A percentile compares a stretch with the other conserved stretches of the same genome.
These are phyloP conservation scores for Juglanconis juglandina DNA, from an alignment of 2,329 filamentous ascomycete species.

Conservation along the genomic window DNA sequence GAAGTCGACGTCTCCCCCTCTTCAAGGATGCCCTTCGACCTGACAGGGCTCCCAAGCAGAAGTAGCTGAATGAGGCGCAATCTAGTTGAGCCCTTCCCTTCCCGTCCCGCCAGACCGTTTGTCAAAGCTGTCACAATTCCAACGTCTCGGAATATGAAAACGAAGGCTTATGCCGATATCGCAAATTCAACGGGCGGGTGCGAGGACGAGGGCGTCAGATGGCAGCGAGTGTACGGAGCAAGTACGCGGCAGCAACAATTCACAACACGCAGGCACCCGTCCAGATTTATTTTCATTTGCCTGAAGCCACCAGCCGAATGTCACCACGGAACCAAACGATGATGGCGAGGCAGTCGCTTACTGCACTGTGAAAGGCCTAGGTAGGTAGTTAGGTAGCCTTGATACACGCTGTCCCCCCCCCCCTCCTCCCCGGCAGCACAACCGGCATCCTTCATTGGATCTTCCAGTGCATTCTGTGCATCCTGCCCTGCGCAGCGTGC, in stretches of 20 bases:
- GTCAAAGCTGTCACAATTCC: conserved; percentile 3
- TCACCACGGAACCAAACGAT: background rate
- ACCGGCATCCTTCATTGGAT: conserved; percentile 12
- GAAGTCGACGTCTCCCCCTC: background rate
- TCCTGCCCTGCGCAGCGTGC: background rate
- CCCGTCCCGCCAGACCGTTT: background rate
- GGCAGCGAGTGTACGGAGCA: background rate
- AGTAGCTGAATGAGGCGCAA: conserved; percentile 4
- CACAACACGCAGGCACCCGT: no score
- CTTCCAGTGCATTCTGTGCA: conserved; percentile 17
- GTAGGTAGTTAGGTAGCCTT: background rate
- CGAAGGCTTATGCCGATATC: background rate
- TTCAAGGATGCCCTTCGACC: background rate
- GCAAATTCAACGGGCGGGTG: background rate
- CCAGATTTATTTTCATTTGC: background rate
- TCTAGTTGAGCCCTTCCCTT: background rate
- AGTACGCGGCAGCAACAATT: background rate
- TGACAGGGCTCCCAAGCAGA: background rate
- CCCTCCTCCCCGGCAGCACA: conserved; percentile 7
- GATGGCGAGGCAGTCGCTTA: background rate
- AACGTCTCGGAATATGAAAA: background rate
- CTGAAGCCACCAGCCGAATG: background rate
- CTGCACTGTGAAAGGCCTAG: background rate
- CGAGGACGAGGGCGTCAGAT: background rate
- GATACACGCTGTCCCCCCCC: conserved; percentile 1